A percentile compares a stretch with the other conserved stretches of the same genome.
phyloP scores from a whole-genome alignment of 2,329 filamentous ascomycete species.

The Penicillium vulpinum region DNA sequence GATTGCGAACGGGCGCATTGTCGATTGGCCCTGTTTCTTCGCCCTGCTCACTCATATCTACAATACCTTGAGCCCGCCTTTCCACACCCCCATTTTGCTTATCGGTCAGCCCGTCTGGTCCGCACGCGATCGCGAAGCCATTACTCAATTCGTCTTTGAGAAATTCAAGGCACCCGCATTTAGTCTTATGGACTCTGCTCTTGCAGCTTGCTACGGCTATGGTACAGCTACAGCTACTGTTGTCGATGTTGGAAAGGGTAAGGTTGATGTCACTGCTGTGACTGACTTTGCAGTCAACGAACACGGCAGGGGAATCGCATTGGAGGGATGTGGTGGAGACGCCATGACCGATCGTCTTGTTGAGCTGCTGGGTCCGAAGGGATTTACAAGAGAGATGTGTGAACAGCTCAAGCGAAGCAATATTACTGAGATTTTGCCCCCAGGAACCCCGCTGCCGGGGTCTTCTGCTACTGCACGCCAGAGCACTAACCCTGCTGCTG shows the following conservation, averaged over 20 bases:
- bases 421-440: conserved; percentile 62
- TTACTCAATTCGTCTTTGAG: conserved; percentile 95
- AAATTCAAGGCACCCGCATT: conserved; percentile 94
- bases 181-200: conserved; percentile 82
- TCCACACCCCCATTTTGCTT: conserved; percentile 91
- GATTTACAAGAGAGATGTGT: conserved; percentile 62
- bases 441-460: conserved; percentile 55
- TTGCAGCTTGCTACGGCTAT: conserved; percentile 79
- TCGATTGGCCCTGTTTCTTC: conserved; percentile 89
- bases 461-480: conserved; percentile 44
- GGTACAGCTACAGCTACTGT: conserved; percentile 79
- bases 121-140: conserved; percentile 77
- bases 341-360: conserved; percentile 75
- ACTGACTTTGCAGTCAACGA: conserved; percentile 77
- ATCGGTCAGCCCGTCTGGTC: conserved; percentile 91
- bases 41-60: conserved; percentile 92
- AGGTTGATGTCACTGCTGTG: conserved; percentile 89
- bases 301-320: conserved; percentile 60
- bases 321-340: conserved; percentile 76
- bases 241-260: conserved; percentile 86
- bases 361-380: conserved; percentile 61
- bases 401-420: conserved; percentile 65
- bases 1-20: conserved; percentile 75
- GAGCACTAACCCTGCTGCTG: conserved; percentile 55
- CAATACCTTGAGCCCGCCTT: conserved; percentile 81